Base-by-base conservation (phyloP, 495 filamentous ascomycete species). In the Xylaria telfairii region DNA sequence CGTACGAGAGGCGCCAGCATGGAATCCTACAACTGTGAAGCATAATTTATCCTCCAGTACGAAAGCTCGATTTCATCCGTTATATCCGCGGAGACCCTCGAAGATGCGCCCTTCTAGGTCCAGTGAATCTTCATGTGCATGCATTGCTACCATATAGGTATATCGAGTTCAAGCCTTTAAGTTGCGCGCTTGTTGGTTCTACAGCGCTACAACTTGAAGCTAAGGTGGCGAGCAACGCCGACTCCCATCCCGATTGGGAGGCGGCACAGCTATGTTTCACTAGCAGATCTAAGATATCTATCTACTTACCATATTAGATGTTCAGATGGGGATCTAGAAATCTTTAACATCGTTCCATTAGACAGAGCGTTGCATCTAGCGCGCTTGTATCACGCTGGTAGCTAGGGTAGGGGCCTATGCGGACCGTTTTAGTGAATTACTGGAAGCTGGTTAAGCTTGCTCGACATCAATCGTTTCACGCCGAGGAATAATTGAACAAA, bases 161-260 rank as follows among this genome's bases (percentile, higher is more conserved):
- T 6, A 19, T 54, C 39, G 26, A 12, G n/a, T 49, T 65, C 37
- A 15, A 49, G 61, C 26, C 42, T 28, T 15, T 30, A 66, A 9
- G 64, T 39, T 21, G 21, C 21, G 10, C 21, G 8, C n/a, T 26
- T 42, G 8, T 39, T 2, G 47, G 28, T 34, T 65, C 28, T 26
- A 49, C 62, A 37, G 4, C 8, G 8, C 34, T 37, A 37, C 34
- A 4, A 37, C 34, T 4, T 37, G 8, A 34, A 51, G 32, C 24
- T 28, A 53, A 65, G 13, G 32, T 53, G 5, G 15, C 32, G 21
- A 30, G 47, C 61, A 42, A 54, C 17, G 24, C 47, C 64, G 46
- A 34, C 32, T 66, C 32, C 47, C 34, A n/a, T 37, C 64, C 47
- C 64, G 17, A 66, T 66, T 42, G 64, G 47, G 32, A 54, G 21